phyloP scores from a whole-genome alignment of 164 flowering plant genomes.

The Macadamia tetraphylla region DNA sequence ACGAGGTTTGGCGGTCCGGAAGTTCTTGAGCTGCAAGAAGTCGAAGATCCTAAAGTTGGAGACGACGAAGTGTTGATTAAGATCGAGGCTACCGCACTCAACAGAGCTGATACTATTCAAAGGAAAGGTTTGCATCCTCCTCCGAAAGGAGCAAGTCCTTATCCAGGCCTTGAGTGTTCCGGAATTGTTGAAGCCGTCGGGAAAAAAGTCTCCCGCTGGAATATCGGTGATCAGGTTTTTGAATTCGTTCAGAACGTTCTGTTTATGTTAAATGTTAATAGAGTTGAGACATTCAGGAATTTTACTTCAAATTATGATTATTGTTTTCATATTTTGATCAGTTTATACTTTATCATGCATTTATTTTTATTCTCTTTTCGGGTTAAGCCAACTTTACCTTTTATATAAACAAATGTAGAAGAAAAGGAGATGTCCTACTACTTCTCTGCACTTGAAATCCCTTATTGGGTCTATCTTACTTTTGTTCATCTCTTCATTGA shows the following conservation, averaged over 20 bases:
- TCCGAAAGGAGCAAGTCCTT: conserved; percentile 59
- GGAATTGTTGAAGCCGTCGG: conserved; percentile 74
- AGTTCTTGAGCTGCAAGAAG: conserved; percentile 65
- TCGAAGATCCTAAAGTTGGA: conserved; percentile 58
- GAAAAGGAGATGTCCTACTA: too few species aligned
- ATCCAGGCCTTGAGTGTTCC: conserved; percentile 84
- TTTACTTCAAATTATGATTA: too few species aligned
- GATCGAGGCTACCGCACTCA: conserved; percentile 70
- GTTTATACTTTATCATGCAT: too few species aligned
- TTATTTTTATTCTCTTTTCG: too few species aligned
- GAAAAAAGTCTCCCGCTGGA: conserved; percentile 66
- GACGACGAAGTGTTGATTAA: conserved; percentile 77
- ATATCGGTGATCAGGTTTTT: conserved; percentile 79
- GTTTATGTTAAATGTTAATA: too few species aligned
- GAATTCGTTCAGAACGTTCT: neutral
- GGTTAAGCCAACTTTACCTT: too few species aligned
- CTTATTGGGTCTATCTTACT: too few species aligned
- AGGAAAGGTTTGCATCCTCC: conserved; percentile 61
- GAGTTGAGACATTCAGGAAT: too few species aligned
- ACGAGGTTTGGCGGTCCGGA: conserved; percentile 71
- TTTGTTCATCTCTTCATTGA: too few species aligned
- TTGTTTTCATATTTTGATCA: too few species aligned
- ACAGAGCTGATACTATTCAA: conserved; percentile 73
- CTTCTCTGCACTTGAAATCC: too few species aligned
- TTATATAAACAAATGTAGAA: too few species aligned